phyloP scores from a whole-genome alignment of 2,329 filamentous ascomycete genomes.

The Ambrosiella xylebori region DNA sequence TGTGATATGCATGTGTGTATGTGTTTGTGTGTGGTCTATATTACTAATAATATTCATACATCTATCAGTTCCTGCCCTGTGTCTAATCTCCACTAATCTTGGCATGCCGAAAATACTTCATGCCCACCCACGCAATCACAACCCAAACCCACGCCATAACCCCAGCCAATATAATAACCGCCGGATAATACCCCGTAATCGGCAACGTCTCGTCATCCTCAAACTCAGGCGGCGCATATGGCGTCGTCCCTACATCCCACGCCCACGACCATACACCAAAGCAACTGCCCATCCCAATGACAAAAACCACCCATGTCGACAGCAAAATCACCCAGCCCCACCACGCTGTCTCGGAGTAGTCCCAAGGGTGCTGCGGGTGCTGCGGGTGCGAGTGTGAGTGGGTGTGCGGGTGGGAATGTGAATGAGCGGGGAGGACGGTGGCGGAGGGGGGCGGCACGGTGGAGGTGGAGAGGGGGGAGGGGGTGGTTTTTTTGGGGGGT shows the following conservation, averaged over 20 bases:
- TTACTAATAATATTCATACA: neutral
- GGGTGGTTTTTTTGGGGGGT: no score
- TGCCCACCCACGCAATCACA: constrained; percentile 89
- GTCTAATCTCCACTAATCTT: constrained; percentile 51
- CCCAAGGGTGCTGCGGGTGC: constrained; percentile 49
- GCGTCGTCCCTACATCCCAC: constrained; percentile 94
- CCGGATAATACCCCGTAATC: constrained; percentile 93
- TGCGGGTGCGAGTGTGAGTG: constrained; percentile 13
- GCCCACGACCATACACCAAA: constrained; percentile 96
- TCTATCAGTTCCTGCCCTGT: neutral
- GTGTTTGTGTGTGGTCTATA: no score
- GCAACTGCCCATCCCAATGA: constrained; percentile 90
- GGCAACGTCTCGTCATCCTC: constrained; percentile 90
- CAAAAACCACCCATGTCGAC: constrained; percentile 90
- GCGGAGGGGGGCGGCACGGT: no score
- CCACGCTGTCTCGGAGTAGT: constrained; percentile 90
- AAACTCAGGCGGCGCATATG: constrained; percentile 84
- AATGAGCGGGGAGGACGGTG: constrained; percentile 2
- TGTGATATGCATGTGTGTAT: no score
- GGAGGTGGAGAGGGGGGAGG: no score
- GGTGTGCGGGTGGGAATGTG: constrained; percentile 5
- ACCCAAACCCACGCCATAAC: constrained; percentile 99
- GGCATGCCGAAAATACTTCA: constrained; percentile 98
- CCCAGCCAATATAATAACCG: constrained; percentile 75
- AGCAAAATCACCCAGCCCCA: constrained; percentile 92